Evolutionary conservation across 306 rosid genomes (phyloP).

Genomic region (Mimosa bimucronata): DNA sequence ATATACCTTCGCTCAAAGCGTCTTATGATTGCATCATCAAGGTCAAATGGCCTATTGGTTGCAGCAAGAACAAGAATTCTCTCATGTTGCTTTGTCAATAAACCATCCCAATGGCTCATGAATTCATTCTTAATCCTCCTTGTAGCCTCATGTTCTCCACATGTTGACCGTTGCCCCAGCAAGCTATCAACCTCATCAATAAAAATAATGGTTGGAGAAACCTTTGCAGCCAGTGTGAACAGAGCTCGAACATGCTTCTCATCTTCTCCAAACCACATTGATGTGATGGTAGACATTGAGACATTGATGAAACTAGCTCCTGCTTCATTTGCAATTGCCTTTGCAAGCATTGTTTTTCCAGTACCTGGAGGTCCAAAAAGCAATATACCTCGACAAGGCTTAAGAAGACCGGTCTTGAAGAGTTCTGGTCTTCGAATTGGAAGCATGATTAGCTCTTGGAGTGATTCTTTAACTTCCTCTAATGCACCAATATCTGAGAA

Average conservation of each 20-base stretch:
- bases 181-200: neutral
- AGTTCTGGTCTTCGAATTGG: neutral
- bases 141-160: neutral
- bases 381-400: conserved; percentile 71
- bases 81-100: neutral
- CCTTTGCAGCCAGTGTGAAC: neutral
- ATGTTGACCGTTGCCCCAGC: neutral
- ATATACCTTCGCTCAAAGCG: neutral
- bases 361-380: too few relatives aligned
- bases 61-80: neutral
- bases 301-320: too few relatives aligned
- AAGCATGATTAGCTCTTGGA: neutral
- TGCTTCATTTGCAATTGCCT: too few relatives aligned
- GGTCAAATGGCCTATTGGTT: neutral
- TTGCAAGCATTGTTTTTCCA: too few relatives aligned
- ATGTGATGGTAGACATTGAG: too few relatives aligned
- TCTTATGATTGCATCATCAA: too few relatives aligned
- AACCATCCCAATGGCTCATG: neutral
- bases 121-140: too few relatives aligned
- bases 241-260: neutral
- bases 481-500: neutral
- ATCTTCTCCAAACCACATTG: too few relatives aligned
- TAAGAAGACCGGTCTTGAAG: neutral
- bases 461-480: neutral
- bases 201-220: neutral